Base-by-base conservation (phyloP, 129 eudicot genomes). In the Chrysanthemum seticuspe region DNA sequence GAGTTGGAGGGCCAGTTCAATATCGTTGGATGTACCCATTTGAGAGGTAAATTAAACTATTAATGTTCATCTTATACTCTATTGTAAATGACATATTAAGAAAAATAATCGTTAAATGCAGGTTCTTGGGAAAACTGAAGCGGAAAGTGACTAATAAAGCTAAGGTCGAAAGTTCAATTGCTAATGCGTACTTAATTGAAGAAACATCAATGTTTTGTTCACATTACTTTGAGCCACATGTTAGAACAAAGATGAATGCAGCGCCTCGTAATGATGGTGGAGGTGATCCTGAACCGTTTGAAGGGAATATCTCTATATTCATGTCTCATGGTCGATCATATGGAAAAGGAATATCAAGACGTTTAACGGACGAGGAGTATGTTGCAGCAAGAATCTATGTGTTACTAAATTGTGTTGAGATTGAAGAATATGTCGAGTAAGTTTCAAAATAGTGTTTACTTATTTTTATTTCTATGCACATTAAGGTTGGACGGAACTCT, bases 111-210 rank as follows among this genome's bases (percentile, higher is more conserved):
- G 21, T 21, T 21, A 21, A 21, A 21, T 21, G 53, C 5, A 64
- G 63, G 23, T 58, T 16, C 2, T 21, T 72, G 16, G 21, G 19
- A 21, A 0, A 18, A 19, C 13, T 14, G 6, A 70, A 70, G 4
- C 27, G 21, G 10, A 55, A 70, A 44, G 59, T 54, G 19, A 70
- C 23, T 12, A 69, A 69, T 21, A 69, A 50, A 69, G 74, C 74
- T 10, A 10, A 27, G 9, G 62, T 68, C 10, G 70, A 67, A 34
- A 55, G 13, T 1, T 45, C 57, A 13, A 15, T 67, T 15, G 16
- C 13, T 3, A 25, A 67, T 12, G 71, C 57, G 2, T 13, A 21
- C 21, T 21, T 21, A 21, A 21, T 21, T 21, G 21, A 21, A 21
- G 21, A 21, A 21, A 21, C 21, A 5, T 1, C 10, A 27, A 27